A percentile compares a stretch with the other conserved stretches of the same genome.
Evolutionary conservation across 1,284 basidiomycete species (phyloP).

Genomic region (Trametes polyzona): DNA sequence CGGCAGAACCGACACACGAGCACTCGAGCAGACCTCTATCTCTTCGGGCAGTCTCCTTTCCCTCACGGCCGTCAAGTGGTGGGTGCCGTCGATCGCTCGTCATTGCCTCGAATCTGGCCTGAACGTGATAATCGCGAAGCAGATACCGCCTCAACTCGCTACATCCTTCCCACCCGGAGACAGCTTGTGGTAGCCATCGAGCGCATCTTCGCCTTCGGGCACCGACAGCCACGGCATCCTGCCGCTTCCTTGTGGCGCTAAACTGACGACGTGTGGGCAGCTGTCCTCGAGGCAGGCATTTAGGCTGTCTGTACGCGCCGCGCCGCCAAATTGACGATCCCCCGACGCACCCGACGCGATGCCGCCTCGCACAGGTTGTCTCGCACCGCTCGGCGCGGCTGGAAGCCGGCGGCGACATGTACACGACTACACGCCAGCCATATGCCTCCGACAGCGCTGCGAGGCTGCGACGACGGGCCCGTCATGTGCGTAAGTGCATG

Average conservation of each 20-base stretch:
- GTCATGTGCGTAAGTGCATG: not conserved
- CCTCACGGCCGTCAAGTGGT: not conserved
- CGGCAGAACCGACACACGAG: not conserved
- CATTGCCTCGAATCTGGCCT: not conserved
- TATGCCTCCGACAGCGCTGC: not conserved
- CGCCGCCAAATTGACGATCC: not conserved
- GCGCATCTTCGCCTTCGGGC: not conserved
- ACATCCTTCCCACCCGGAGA: not conserved
- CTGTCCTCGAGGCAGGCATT: not conserved
- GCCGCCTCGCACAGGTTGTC: not conserved
- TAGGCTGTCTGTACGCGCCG: not conserved
- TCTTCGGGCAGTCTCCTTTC: not conserved
- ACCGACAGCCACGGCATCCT: not conserved
- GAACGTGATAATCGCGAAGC: slow-evolving; percentile 1
- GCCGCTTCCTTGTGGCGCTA: not conserved
- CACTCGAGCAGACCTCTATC: not conserved
- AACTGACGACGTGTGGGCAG: not conserved
- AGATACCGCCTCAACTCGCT: not conserved
- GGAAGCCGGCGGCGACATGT: not conserved
- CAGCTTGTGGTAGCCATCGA: not conserved
- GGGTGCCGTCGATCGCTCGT: not conserved
- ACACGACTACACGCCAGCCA: not conserved
- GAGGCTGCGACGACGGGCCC: not conserved
- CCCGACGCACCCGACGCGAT: not conserved
- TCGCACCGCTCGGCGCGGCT: not conserved